Evolutionary conservation across 257 asterid genomes (phyloP).

Genomic region (Plantago major): DNA sequence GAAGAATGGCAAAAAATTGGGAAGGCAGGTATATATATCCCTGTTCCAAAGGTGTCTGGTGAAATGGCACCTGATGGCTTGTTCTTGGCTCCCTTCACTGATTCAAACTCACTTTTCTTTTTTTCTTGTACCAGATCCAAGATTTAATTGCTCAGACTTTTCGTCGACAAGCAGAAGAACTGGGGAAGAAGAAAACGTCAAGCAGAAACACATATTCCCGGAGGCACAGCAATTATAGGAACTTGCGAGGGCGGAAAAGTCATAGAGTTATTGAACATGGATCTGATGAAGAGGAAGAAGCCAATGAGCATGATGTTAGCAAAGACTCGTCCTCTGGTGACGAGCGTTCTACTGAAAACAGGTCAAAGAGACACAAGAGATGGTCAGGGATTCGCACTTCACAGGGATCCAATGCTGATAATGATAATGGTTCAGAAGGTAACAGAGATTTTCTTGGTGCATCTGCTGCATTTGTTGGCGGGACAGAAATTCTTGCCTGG

Average conservation of each 20-base stretch:
- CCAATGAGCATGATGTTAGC: constrained; percentile 61
- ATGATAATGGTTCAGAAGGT: constrained; percentile 64
- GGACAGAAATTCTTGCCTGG: constrained; percentile 78
- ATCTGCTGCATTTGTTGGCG: constrained; percentile 51
- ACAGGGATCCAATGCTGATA: constrained; percentile 62
- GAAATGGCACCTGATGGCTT: constrained; percentile 2
- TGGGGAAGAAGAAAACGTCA: constrained; percentile 75
- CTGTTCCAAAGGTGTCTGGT: too few relatives aligned
- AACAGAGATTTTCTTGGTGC: constrained; percentile 52
- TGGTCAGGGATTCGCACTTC: constrained; percentile 55
- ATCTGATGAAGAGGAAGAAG: constrained; percentile 86
- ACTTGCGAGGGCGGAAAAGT: constrained; percentile 62
- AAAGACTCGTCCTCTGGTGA: constrained; percentile 89
- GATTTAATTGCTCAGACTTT: constrained; percentile 85
- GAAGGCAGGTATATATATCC: too few relatives aligned
- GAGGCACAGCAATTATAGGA: constrained; percentile 60
- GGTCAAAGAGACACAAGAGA: constrained; percentile 65
- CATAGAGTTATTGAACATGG: constrained; percentile 53
- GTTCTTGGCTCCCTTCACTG: constrained; percentile 7
- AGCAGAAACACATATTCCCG: constrained; percentile 53
- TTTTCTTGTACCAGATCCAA: constrained; percentile 65
- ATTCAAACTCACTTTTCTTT: neutral
- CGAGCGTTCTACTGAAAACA: constrained; percentile 62
- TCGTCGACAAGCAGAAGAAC: constrained; percentile 89
- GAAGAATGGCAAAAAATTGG: too few relatives aligned